Base-by-base conservation (phyloP, 2,329 filamentous ascomycete species). In the Monosporascus ibericus region DNA sequence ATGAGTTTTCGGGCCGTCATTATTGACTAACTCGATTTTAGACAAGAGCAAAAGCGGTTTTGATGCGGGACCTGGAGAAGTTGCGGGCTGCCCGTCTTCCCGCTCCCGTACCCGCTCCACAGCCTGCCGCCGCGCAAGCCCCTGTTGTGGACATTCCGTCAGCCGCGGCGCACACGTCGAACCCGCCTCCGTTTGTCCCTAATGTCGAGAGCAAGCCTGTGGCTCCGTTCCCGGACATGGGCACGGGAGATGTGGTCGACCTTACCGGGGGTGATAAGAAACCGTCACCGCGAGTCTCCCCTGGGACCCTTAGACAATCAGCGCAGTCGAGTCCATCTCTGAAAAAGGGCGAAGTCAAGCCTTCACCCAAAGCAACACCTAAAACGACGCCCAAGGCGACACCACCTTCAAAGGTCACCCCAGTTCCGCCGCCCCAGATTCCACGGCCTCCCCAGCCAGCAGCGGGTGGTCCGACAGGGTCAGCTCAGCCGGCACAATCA, bases 191-290 rank as follows among this genome's bases (percentile, higher is more conserved):
- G 3, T 70, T 70, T 51, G 61, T 65, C 15, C 60, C 64, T 49
- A 68, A 66, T 47, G 63, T 70, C 34, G 70, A 72, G 50, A 64
- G 60, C 36, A 75, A 73, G 59, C 70, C 76, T 15, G 71, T 79
- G 48, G 80, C 80, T 17, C 75, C 80, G 0, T 76, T 82, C 55
- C 76, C 80, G 2, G 77, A 82, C 56, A 82, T 82, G 77, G 78
- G 77, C 27, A 72, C 79, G 66, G 75, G 69, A 27, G 65, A 67
- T 49, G 61, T 68, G 30, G 63, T 65, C 8, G 64, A 67, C 47
- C 55, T 66, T 2, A 62, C 64, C 7, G 51, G 53, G 18, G 49
- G 48, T 18, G 64, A 62, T n/a, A 58, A 62, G 46, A 66, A 66
- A 25, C 58, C 59, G 15, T 65, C 62, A 27, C 60, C 63, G 11